Evolutionary conservation across 306 rosid species (phyloP).

Genomic region (Arachis stenosperma): DNA sequence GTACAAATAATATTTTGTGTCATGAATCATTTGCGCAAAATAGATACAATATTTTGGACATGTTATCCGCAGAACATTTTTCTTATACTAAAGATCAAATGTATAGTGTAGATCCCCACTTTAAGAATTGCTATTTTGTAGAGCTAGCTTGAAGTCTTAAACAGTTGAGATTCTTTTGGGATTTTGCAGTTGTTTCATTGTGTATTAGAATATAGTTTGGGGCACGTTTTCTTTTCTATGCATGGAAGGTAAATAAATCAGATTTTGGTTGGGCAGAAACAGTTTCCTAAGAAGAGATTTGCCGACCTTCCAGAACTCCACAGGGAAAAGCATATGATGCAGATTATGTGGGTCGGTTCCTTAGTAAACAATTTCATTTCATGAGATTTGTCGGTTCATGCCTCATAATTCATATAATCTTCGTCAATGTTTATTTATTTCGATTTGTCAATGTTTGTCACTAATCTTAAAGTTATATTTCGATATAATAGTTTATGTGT

Average conservation of each 20-base stretch:
- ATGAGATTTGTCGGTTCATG: constrained; percentile 42
- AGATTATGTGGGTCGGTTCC: constrained; percentile 44
- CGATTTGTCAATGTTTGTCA: background rate
- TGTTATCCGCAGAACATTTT: no score
- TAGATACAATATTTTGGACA: no score
- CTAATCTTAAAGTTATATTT: background rate
- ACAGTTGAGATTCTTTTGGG: constrained; percentile 30
- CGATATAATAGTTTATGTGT: background rate
- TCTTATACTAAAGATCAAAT: background rate
- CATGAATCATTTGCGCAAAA: no score
- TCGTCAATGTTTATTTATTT: background rate
- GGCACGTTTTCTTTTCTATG: constrained; percentile 27
- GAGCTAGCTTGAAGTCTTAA: background rate
- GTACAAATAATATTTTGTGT: no score
- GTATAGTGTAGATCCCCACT: background rate
- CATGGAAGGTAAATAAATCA: constrained; percentile 17
- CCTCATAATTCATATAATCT: constrained; percentile 2
- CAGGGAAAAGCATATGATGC: constrained; percentile 40
- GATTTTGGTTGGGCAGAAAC: constrained; percentile 31
- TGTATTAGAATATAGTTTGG: constrained; percentile 25
- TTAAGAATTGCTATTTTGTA: background rate
- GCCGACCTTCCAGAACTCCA: constrained; percentile 46
- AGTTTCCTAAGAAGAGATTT: constrained; percentile 27
- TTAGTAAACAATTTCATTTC: constrained; percentile 4
- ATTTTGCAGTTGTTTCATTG: constrained; percentile 4